phyloP scores from a whole-genome alignment of 1,284 basidiomycete species.

The Moesziomyces antarcticus region DNA sequence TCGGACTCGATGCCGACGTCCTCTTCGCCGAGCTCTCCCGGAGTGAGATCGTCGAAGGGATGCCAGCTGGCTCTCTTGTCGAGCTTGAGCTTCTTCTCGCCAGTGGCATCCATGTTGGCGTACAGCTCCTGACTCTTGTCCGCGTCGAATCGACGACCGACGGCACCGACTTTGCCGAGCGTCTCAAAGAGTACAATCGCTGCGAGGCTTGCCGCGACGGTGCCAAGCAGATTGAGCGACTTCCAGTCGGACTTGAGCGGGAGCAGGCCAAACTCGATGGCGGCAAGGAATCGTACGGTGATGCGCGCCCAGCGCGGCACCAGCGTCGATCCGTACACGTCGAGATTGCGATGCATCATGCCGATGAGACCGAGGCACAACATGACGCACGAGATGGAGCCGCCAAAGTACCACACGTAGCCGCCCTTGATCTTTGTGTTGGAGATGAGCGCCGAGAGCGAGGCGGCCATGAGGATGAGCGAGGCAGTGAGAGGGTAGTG shows the following conservation, averaged over 20 bases:
- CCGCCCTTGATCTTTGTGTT: constrained; percentile 32
- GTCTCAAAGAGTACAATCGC: constrained; percentile 61
- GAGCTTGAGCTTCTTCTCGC: constrained; percentile 28
- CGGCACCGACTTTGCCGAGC: constrained; percentile 61
- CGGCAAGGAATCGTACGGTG: constrained; percentile 40
- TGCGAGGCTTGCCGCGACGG: constrained; percentile 42
- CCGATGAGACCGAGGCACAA: constrained; percentile 57
- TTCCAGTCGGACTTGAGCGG: constrained; percentile 56
- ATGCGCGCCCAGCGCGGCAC: constrained; percentile 56
- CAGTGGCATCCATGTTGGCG: constrained; percentile 19
- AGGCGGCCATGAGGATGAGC: constrained; percentile 55
- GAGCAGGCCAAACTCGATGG: constrained; percentile 46
- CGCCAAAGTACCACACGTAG: constrained; percentile 61
- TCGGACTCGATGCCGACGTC: constrained; percentile 66
- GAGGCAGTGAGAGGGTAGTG: constrained; percentile 65
- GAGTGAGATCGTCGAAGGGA: constrained; percentile 62
- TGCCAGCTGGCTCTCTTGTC: constrained; percentile 55
- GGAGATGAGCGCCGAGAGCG: constrained; percentile 46
- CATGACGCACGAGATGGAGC: constrained; percentile 42
- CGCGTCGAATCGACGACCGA: constrained; percentile 53
- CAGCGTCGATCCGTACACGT: constrained; percentile 44
- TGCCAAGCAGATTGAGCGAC: constrained; percentile 46
- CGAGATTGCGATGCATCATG: constrained; percentile 58
- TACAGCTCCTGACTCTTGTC: constrained; percentile 43
- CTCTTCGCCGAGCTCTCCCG: constrained; percentile 63